Evolutionary conservation across 768 basidiomycete genomes (phyloP).

Genomic region (Boletales sp.): DNA sequence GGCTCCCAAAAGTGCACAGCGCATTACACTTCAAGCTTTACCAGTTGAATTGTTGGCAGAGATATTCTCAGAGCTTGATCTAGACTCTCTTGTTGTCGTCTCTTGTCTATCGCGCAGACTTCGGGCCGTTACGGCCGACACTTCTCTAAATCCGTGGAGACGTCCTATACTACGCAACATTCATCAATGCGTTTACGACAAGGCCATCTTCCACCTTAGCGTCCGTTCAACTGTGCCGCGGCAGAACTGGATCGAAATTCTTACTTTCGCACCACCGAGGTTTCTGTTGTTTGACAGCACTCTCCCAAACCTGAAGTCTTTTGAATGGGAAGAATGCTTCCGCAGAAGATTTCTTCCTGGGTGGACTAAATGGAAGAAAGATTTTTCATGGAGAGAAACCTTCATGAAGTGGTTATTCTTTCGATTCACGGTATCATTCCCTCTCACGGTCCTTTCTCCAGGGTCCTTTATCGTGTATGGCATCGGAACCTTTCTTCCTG

Average conservation of each 20-base stretch:
- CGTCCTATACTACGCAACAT: slow-evolving; percentile 63
- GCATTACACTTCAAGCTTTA: slow-evolving; percentile 41
- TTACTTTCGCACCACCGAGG: slow-evolving; percentile 55
- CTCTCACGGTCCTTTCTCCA: slow-evolving; percentile 26
- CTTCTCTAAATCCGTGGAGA: slow-evolving; percentile 73
- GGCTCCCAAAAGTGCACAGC: background rate
- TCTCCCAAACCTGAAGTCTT: slow-evolving; percentile 59
- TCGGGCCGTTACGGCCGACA: slow-evolving; percentile 55
- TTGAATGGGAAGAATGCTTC: slow-evolving; percentile 77
- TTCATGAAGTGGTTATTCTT: slow-evolving; percentile 56
- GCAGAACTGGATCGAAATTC: slow-evolving; percentile 77
- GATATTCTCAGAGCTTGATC: slow-evolving; percentile 65
- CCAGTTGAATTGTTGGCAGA: slow-evolving; percentile 78
- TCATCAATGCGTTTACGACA: slow-evolving; percentile 43
- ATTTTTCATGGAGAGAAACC: slow-evolving; percentile 57
- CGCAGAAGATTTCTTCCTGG: slow-evolving; percentile 68
- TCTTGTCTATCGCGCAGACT: slow-evolving; percentile 62
- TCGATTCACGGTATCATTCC: background rate
- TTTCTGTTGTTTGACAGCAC: slow-evolving; percentile 69
- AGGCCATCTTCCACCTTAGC: slow-evolving; percentile 54
- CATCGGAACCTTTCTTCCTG: slow-evolving; percentile 69
- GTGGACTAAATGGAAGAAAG: slow-evolving; percentile 70
- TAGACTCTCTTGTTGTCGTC: slow-evolving; percentile 53
- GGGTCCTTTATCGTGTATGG: slow-evolving; percentile 61
- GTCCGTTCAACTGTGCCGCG: slow-evolving; percentile 63